phyloP scores from a whole-genome alignment of 1,139 yeast genomes.

The Yamadazyma epiphylla region DNA sequence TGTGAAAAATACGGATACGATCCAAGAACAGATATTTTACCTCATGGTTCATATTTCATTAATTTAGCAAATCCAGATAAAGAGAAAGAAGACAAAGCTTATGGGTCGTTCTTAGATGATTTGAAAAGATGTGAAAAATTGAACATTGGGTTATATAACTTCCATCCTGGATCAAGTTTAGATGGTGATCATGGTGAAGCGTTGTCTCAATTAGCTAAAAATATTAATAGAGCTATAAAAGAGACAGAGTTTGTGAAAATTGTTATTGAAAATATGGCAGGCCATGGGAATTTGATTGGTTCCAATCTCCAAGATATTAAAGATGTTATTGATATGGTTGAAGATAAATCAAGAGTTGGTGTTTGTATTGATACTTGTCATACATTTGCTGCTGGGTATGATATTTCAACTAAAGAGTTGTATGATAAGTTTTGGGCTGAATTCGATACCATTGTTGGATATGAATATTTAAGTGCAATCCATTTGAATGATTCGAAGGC shows the following conservation, averaged over 20 bases:
- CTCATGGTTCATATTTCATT: slow-evolving; percentile 93
- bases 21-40: slow-evolving; percentile 74
- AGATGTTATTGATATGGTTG: slow-evolving; percentile 70
- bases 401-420: slow-evolving; percentile 52
- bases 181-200: slow-evolving; percentile 68
- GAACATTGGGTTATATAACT: slow-evolving; percentile 81
- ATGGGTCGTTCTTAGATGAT: slow-evolving; percentile 81
- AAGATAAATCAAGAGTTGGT: slow-evolving; percentile 79
- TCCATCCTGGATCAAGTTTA: slow-evolving; percentile 92
- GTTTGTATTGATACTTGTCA: slow-evolving; percentile 96
- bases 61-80: slow-evolving; percentile 87
- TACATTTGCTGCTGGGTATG: slow-evolving; percentile 94
- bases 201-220: slow-evolving; percentile 63
- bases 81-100: slow-evolving; percentile 74
- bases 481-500: slow-evolving; percentile 95
- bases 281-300: slow-evolving; percentile 90
- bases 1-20: slow-evolving; percentile 66
- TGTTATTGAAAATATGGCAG: slow-evolving; percentile 97
- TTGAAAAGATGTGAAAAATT: slow-evolving; percentile 79
- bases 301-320: slow-evolving; percentile 72
- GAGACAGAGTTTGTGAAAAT: slow-evolving; percentile 78
- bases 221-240: slow-evolving; percentile 72
- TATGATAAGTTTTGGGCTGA: slow-evolving; percentile 67
- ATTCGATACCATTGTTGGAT: slow-evolving; percentile 72
- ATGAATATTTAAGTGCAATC: slow-evolving; percentile 69